phyloP scores from a whole-genome alignment of 768 basidiomycete species.

The Thelephora aurantiotincta region DNA sequence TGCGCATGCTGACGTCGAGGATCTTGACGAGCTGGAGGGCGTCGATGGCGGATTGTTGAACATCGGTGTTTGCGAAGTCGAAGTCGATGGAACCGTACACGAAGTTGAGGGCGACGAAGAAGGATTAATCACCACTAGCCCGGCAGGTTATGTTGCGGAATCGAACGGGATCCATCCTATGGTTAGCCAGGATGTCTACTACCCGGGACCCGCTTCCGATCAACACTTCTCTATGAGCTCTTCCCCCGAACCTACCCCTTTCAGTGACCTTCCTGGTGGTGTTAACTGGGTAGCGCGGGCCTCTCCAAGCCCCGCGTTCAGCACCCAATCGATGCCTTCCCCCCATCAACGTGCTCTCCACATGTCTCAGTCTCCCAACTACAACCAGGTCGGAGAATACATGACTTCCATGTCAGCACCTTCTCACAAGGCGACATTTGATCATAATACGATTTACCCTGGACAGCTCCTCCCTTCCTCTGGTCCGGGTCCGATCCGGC shows the following conservation, averaged over 20 bases:
- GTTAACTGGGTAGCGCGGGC: constrained; percentile 25
- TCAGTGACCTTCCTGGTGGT: constrained; percentile 15
- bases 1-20: constrained; percentile 20
- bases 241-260: constrained; percentile 10
- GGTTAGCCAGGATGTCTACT: constrained; percentile 11
- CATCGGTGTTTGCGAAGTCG: constrained; percentile 35
- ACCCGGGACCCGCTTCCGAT: constrained; percentile 7
- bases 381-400: constrained; percentile 18
- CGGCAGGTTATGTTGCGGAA: not conserved
- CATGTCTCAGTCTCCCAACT: constrained; percentile 12
- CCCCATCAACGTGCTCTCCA: constrained; percentile 21
- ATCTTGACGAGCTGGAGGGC: constrained; percentile 20
- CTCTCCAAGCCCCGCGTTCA: constrained; percentile 25
- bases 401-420: constrained; percentile 47
- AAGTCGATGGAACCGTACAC: constrained; percentile 39
- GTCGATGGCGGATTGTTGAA: constrained; percentile 9
- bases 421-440: constrained; percentile 54
- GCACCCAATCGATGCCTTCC: constrained; percentile 24
- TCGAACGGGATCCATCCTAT: not conserved
- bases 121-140: constrained; percentile 25
- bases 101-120: constrained; percentile 47
- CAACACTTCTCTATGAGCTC: constrained; percentile 2
- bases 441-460: constrained; percentile 38
- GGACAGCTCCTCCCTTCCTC: constrained; percentile 20
- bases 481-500: constrained; percentile 46